These are phyloP conservation scores for Hyphodiscus sp. DNA, from an alignment of 2,329 filamentous ascomycete species.

Conservation along the genomic window DNA sequence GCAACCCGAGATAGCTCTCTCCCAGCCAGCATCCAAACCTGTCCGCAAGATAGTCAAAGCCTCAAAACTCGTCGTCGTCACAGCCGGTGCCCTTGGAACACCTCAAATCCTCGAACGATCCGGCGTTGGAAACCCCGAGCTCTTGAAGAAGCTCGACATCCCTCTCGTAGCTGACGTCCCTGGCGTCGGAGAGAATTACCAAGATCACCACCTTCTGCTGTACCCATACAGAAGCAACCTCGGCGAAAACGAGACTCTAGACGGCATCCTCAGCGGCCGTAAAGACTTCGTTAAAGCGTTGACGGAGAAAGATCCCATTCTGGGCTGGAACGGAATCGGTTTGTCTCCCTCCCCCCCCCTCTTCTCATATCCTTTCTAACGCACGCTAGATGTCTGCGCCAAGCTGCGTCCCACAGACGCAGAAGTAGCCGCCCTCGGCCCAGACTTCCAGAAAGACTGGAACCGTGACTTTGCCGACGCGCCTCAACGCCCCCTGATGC, in stretches of 20 bases:
- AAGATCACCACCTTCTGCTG: conserved; percentile 49
- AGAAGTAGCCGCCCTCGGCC: conserved; percentile 45
- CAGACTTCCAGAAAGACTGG: conserved; percentile 46
- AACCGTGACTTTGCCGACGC: conserved; percentile 43
- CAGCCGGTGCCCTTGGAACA: conserved; percentile 32
- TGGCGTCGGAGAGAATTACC: conserved; percentile 47
- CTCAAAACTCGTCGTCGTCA: conserved; percentile 46
- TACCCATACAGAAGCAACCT: conserved; percentile 46
- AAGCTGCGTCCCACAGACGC: conserved; percentile 51
- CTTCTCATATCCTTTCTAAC: not conserved
- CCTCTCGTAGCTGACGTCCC: conserved; percentile 40
- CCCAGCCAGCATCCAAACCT: conserved; percentile 27
- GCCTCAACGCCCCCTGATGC: conserved; percentile 35
- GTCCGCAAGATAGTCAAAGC: conserved; percentile 38
- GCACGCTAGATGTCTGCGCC: conserved; percentile 38
- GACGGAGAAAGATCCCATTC: conserved; percentile 39
- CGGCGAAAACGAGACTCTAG: conserved; percentile 43
- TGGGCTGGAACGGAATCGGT: conserved; percentile 51
- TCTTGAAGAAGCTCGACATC: conserved; percentile 43
- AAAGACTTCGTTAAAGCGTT: conserved; percentile 40
- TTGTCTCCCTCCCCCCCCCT: not conserved
- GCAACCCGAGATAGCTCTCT: conserved; percentile 29
- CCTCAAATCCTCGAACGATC: conserved; percentile 52
- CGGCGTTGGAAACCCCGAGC: conserved; percentile 47
- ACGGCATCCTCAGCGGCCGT: conserved; percentile 44